Base-by-base conservation (phyloP, 2,329 filamentous ascomycete genomes). In the Aspergillus costaricaensis region DNA sequence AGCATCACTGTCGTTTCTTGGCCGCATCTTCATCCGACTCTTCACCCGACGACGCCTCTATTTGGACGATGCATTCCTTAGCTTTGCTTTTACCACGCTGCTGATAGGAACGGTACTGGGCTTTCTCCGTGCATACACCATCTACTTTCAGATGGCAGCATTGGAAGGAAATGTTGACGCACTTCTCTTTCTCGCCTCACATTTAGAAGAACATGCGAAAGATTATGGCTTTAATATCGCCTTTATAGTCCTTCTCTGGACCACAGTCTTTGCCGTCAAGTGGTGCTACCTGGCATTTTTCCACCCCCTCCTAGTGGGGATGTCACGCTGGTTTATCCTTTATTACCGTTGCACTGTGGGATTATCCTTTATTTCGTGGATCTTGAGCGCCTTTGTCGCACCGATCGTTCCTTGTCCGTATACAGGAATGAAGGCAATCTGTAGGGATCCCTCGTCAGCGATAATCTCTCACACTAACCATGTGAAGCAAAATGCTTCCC, bases 211-310 rank as follows among this genome's bases (percentile, higher is more conserved):
- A 3, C 51, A 43, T 27, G 51, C 19, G 6, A 12, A 27, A 17
- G 32, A 43, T 8, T 30, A 25, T 23, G 51, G 32, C 36, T 41
- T 27, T 9, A 43, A 54, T 8, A 19, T 30, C 5, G 51, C 51
- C 36, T 27, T 27, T 17, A 44, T 23, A 14, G 38, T 23, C n/a
- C 50, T 53, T 23, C 19, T 53, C 14, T 53, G 50, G 50, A 53
- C 50, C 5, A 41, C 36, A 17, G 50, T 53, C 6, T 53, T 53
- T 41, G 19, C 50, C 5, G 50, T 53, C n/a, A 53, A 53, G n/a
- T 53, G 50, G 50, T 53, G 50, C 50, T 53, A 53, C 17, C 15
- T 53, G 19, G 50, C 50, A n/a, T 53, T 53, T 2, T 53, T 53
- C 19, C 36, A 53, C 12, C 50, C 32, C 1, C 25, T 53, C 19